Base-by-base conservation (phyloP, 768 basidiomycete genomes). In the Termitomyces sp. region DNA sequence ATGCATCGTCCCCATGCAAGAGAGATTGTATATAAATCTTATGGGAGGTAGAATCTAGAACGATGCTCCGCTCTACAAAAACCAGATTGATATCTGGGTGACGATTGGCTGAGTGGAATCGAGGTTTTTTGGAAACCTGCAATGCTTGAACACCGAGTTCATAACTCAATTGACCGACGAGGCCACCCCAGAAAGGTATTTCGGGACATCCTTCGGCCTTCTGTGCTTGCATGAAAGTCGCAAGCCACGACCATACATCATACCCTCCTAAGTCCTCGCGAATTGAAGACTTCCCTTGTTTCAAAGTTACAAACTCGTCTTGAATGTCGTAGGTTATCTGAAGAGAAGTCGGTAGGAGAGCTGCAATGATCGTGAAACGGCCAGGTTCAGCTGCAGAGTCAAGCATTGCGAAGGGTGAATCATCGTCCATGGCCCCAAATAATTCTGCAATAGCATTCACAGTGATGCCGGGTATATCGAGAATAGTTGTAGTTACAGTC, bases 121-220 rank as follows among this genome's bases (percentile, higher is more conserved):
- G 32, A 57, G 67, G 18, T 63, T 47, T 56, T 38, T 78, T 67
- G 54, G 76, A 70, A 51, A 86, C 72, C 22, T 74, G 67, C 26
- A 91, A 70, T 7, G 82, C 75, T 45, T 79, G 71, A 5, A 86
- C 79, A 13, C 90, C 92, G 18, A 92, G 75, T 68, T 92, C 92
- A 65, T 93, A 94, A 63, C 87, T 88, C 58, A 93, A 71, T 58
- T 81, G 84, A 9, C 92, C 92, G 24, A 92, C 70, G 14, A 93
- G 74, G 24, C 92, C 92, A 36, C 90, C 92, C 89, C 90, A 92
- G 68, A 93, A 93, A 0, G 90, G 91, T 45, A 84, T 68, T 10
- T 83, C 77, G 7, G 75, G 62, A 43, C 64, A 64, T 24, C 76
- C 76, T 24, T 63, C 59, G 9, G 78, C 81, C 57, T 74, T 76